Base-by-base conservation (phyloP, 2,329 filamentous ascomycete species). In the Colletotrichum eremochloae region DNA sequence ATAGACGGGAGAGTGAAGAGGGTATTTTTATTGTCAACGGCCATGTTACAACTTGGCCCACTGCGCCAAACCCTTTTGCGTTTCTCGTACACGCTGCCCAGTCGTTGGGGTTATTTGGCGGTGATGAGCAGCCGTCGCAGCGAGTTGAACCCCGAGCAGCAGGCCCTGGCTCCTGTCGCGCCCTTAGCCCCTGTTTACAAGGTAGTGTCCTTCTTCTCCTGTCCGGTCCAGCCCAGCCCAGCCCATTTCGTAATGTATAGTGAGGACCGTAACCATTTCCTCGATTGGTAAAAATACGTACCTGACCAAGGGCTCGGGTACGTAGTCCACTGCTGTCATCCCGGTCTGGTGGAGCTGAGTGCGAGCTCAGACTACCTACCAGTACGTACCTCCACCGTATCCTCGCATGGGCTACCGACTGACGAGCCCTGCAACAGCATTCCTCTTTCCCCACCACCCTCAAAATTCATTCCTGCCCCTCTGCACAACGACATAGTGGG, bases 11-110 rank as follows among this genome's bases (percentile, higher is more conserved):
- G 38, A 53, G 40, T 20, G n/a, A 18, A 38, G 7, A 62, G 14
- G 12, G 12, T 18, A 24, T 9, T 20, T 7, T n/a, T 44, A 15
- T 42, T 18, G 40, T 12, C 8, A 18, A 44, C 20, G 42, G 8
- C 8, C 7, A 46, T 46, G 44, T 38, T 12, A 56, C 33, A 11
- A 4, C 53, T n/a, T n/a, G 53, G 33, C 20, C 20, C 53, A 38
- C 36, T 24, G 8, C 58, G 57, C 58, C 46, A 58, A 68, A 63
- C 58, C 69, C 33, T 50, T 72, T 38, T 60, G 44, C 65, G 65
- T 53, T 68, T 63, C 53, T 72, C 65, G 69, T 72, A 72, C 69
- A 63, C 53, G 53, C 53, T n/a, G 58, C 60, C 57, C 69, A 72
- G 65, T 68, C 65, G 29, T 18, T 53, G 58, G n/a, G 31, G 46